phyloP scores from a whole-genome alignment of 2,329 filamentous ascomycete species.

The Cytospora piceae region DNA sequence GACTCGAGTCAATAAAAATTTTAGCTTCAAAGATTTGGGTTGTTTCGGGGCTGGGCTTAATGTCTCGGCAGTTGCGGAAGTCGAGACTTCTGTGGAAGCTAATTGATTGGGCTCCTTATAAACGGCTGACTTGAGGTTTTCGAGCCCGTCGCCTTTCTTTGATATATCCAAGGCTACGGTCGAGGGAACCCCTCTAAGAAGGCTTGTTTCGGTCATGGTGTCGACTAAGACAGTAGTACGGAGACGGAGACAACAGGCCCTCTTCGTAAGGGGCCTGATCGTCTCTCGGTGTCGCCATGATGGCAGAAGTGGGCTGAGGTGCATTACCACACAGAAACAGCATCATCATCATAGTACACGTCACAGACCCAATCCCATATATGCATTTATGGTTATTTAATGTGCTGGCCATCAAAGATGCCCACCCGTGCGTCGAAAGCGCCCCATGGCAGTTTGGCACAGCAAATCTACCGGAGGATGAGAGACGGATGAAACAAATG shows the following conservation, averaged over 20 bases:
- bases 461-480: background rate
- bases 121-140: conserved; percentile 15
- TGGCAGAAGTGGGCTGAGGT: conserved; percentile 1
- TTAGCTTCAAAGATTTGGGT: no score
- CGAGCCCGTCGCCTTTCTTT: background rate
- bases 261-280: conserved; percentile 8
- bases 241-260: background rate
- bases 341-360: background rate
- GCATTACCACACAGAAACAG: background rate
- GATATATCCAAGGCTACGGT: background rate
- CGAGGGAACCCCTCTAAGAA: background rate
- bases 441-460: no score
- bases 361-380: background rate
- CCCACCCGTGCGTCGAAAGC: background rate
- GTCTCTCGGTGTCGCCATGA: background rate
- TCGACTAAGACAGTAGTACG: background rate
- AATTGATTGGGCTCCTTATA: conserved; percentile 12
- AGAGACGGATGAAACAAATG: background rate
- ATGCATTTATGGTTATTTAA: background rate
- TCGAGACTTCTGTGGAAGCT: conserved; percentile 13
- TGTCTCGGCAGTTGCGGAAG: conserved; percentile 17
- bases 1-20: background rate
- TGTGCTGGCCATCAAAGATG: background rate
- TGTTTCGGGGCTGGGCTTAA: conserved; percentile 7
- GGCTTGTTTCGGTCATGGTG: background rate